Evolutionary conservation across 192 early-diverging fungal genomes (phyloP).

Genomic region (Jimgerdemannia flammicorona): DNA sequence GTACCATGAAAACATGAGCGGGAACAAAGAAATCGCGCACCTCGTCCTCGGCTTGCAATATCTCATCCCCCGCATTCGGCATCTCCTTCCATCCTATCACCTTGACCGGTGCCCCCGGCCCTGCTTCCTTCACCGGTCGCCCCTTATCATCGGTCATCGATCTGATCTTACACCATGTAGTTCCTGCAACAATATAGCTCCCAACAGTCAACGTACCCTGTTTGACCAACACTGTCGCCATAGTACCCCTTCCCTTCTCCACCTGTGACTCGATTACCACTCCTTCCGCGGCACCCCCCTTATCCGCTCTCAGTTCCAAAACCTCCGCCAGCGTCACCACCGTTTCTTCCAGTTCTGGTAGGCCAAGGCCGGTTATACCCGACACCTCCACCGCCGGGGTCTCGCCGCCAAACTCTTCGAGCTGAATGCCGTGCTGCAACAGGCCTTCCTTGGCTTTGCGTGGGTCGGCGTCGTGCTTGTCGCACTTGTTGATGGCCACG

Average conservation of each 20-base stretch:
- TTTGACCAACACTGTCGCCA: constrained; percentile 85
- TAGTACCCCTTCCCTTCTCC: constrained; percentile 80
- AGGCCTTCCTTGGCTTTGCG: constrained; percentile 61
- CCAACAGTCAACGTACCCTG: constrained; percentile 84
- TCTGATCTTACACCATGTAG: constrained; percentile 83
- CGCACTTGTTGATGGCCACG: constrained; percentile 98
- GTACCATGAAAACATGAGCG: background rate
- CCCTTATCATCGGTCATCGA: constrained; percentile 80
- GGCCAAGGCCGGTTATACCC: constrained; percentile 77
- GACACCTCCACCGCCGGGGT: constrained; percentile 89
- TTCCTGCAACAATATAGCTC: constrained; percentile 80
- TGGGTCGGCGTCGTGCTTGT: constrained; percentile 78
- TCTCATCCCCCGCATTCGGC: constrained; percentile 87
- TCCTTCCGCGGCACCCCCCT: constrained; percentile 74
- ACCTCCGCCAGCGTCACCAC: constrained; percentile 86
- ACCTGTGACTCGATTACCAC: constrained; percentile 86
- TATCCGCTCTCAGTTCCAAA: constrained; percentile 81
- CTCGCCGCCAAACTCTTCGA: constrained; percentile 94
- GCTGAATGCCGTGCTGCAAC: constrained; percentile 71
- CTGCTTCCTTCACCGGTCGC: constrained; percentile 63
- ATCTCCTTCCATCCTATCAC: constrained; percentile 93
- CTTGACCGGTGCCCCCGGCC: constrained; percentile 82
- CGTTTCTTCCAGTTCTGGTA: constrained; percentile 87
- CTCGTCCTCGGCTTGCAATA: constrained; percentile 69
- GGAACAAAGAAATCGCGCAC: constrained; percentile 10